phyloP scores from a whole-genome alignment of 78 protist genomes.

The Guillardia theta region DNA sequence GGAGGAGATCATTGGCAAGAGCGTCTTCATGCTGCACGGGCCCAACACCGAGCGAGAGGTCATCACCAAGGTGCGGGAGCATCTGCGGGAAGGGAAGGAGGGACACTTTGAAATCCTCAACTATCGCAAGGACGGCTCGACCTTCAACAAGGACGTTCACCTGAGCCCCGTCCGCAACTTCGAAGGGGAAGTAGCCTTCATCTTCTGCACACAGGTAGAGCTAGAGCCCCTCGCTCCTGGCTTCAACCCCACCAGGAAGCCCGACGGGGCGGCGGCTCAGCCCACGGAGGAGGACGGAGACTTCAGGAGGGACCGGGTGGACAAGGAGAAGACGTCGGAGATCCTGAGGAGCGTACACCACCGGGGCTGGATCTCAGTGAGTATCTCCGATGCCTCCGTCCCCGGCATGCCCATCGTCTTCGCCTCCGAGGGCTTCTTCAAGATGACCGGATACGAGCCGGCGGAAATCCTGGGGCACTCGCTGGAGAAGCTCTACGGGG shows the following conservation, averaged over 20 bases:
- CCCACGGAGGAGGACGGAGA: no score
- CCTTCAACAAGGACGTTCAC: neutral
- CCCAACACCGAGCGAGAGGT: neutral
- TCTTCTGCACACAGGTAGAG: neutral
- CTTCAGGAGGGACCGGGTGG: neutral
- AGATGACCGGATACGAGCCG: neutral
- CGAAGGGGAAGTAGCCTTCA: neutral
- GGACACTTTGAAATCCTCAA: neutral
- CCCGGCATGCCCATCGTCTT: neutral
- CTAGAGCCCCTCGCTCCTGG: neutral
- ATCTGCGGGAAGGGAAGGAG: neutral
- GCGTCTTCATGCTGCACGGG: no score
- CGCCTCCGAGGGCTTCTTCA: constrained; percentile 7
- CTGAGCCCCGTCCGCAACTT: neutral
- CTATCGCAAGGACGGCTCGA: neutral
- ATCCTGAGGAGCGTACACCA: neutral
- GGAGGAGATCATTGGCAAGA: neutral
- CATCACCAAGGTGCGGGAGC: neutral
- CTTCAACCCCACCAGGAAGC: neutral
- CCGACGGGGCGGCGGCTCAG: neutral
- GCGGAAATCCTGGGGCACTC: neutral
- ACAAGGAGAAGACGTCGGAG: neutral
- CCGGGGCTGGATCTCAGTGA: neutral
- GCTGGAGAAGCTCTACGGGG: neutral
- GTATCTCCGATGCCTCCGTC: neutral